A percentile compares a stretch with the other conserved stretches of the same genome.
phyloP scores from a whole-genome alignment of 2,329 filamentous ascomycete genomes.

The Ophiocordyceps camponoti-saundersi region DNA sequence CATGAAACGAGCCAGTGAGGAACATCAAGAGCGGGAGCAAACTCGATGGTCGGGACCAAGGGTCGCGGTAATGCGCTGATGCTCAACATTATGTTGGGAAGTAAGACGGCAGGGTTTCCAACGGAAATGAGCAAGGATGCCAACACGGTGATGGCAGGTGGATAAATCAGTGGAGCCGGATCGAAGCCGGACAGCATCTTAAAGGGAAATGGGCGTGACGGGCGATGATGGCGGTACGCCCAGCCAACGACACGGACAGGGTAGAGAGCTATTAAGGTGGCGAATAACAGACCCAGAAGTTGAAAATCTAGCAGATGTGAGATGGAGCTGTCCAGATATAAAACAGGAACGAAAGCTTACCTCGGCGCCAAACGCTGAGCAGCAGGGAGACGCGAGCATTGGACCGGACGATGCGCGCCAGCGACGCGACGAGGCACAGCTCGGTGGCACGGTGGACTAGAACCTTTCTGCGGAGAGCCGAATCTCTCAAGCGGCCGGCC shows the following conservation, averaged over 20 bases:
- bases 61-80: slow-evolving; percentile 59
- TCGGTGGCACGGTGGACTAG: slow-evolving; percentile 35
- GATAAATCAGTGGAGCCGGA: slow-evolving; percentile 81
- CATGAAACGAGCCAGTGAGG: slow-evolving; percentile 69
- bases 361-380: slow-evolving; percentile 28
- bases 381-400: slow-evolving; percentile 29
- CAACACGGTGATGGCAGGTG: slow-evolving; percentile 56
- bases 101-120: slow-evolving; percentile 40
- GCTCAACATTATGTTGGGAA: slow-evolving; percentile 70
- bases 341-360: slow-evolving; percentile 15
- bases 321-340: background rate
- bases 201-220: slow-evolving; percentile 23
- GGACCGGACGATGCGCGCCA: slow-evolving; percentile 29
- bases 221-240: slow-evolving; percentile 22
- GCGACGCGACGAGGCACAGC: slow-evolving; percentile 28
- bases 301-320: slow-evolving; percentile 21
- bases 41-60: slow-evolving; percentile 48
- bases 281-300: slow-evolving; percentile 18
- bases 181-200: slow-evolving; percentile 65
- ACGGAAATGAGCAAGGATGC: slow-evolving; percentile 59
- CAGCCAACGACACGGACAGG: slow-evolving; percentile 40
- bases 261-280: slow-evolving; percentile 31
- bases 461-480: slow-evolving; percentile 28
- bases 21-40: slow-evolving; percentile 39
- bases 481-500: slow-evolving; percentile 8